These are phyloP conservation scores for Cercospora nicotianae DNA, from an alignment of 2,329 filamentous ascomycete genomes.

Conservation along the genomic window DNA sequence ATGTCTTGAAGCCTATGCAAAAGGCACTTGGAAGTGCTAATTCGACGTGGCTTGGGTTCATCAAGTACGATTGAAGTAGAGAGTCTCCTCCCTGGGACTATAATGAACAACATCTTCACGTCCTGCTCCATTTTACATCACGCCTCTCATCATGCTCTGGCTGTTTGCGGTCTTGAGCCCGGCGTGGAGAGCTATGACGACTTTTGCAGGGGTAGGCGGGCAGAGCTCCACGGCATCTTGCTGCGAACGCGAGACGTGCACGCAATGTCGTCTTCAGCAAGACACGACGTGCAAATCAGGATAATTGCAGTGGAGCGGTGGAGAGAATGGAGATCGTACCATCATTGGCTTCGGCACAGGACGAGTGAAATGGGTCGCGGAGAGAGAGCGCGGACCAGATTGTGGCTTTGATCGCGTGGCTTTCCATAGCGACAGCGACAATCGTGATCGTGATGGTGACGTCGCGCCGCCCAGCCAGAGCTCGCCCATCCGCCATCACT, in stretches of 20 bases:
- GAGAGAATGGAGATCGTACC: not conserved
- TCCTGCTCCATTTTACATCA: not conserved
- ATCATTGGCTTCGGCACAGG: not conserved
- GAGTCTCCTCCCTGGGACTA: not conserved
- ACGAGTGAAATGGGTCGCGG: not conserved
- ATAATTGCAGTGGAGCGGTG: not conserved
- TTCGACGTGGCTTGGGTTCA: not conserved
- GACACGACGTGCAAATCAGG: not conserved
- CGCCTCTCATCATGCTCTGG: not conserved
- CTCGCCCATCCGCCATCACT: not conserved
- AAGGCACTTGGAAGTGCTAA: not conserved
- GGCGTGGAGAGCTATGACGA: not conserved
- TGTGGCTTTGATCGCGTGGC: not conserved
- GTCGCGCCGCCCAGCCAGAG: constrained; percentile 3
- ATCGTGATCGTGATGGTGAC: not conserved
- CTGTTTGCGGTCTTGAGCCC: not conserved
- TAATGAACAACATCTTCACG: not conserved
- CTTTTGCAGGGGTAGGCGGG: not conserved
- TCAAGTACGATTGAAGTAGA: not conserved
- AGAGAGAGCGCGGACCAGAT: not conserved
- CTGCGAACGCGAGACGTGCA: not conserved
- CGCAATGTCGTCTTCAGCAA: not conserved
- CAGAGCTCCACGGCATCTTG: not conserved
- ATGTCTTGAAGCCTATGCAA: not conserved
- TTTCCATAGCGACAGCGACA: not conserved